phyloP scores from a whole-genome alignment of 2,329 filamentous ascomycete species.

The Fusarium lateritium region DNA sequence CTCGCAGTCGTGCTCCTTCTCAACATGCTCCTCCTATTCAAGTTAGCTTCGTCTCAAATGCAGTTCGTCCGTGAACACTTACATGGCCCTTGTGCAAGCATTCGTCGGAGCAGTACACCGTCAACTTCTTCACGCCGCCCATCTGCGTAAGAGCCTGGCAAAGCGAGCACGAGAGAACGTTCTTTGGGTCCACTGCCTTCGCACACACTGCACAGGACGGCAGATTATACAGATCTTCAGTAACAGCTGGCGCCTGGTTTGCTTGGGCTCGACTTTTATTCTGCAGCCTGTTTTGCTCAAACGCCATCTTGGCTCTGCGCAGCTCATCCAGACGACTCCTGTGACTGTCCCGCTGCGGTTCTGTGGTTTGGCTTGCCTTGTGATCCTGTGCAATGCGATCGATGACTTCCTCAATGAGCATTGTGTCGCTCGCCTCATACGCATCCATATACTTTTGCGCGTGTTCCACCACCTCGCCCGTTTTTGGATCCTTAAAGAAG shows the following conservation, averaged over 20 bases:
- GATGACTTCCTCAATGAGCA: constrained; percentile 54
- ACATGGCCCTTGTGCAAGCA: constrained; percentile 61
- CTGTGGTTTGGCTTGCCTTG: constrained; percentile 49
- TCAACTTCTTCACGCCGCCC: constrained; percentile 55
- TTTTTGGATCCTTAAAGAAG: constrained; percentile 58
- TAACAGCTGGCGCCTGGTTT: constrained; percentile 48
- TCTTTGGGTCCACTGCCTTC: constrained; percentile 52
- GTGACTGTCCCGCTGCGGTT: constrained; percentile 58
- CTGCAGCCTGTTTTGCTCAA: constrained; percentile 61
- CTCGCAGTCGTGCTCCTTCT: constrained; percentile 58
- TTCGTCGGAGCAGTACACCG: constrained; percentile 62
- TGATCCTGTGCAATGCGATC: constrained; percentile 53
- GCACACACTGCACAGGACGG: constrained; percentile 60
- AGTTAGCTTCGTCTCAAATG: constrained; percentile 42
- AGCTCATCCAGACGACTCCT: constrained; percentile 62
- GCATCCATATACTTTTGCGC: constrained; percentile 59
- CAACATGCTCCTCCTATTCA: constrained; percentile 57
- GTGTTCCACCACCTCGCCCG: constrained; percentile 52
- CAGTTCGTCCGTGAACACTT: constrained; percentile 42
- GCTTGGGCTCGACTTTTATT: constrained; percentile 55
- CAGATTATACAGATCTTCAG: constrained; percentile 55
- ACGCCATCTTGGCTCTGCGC: constrained; percentile 63
- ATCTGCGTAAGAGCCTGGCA: constrained; percentile 61
- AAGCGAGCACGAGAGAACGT: constrained; percentile 60
- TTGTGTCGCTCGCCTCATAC: constrained; percentile 48